These are phyloP conservation scores for Suillus paluster DNA, from an alignment of 768 basidiomycete species.

Conservation along the genomic window DNA sequence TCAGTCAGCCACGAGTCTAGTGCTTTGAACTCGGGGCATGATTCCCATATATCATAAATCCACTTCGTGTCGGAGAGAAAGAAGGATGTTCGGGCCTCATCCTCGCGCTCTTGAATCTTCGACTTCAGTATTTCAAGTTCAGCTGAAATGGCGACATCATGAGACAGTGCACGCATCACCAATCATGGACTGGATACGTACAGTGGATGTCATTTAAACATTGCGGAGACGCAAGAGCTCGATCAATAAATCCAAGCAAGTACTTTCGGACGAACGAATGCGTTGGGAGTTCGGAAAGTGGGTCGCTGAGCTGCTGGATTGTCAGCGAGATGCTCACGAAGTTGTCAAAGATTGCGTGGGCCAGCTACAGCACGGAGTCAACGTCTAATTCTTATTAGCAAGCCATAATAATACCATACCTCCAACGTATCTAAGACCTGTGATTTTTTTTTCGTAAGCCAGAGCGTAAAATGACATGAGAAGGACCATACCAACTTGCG, in stretches of 20 bases:
- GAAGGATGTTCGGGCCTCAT: neutral
- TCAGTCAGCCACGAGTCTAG: neutral
- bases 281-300: neutral
- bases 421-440: neutral
- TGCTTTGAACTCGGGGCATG: neutral
- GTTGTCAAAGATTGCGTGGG: neutral
- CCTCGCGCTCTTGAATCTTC: neutral
- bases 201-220: neutral
- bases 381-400: neutral
- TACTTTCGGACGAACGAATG: neutral
- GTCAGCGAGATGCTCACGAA: neutral
- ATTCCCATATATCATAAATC: neutral
- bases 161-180: neutral
- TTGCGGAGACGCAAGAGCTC: neutral
- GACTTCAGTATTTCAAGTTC: neutral
- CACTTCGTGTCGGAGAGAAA: neutral
- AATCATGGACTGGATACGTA: neutral
- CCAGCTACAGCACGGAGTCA: neutral
- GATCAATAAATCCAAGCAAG: neutral
- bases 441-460: neutral
- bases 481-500: neutral
- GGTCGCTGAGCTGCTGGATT: neutral
- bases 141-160: neutral
- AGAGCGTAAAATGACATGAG: neutral
- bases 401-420: neutral